Evolutionary conservation across 139 green algal genomes (phyloP), one percentile per base, ranked within the genome.

Genomic region (Bryopsis sp.): DNA sequence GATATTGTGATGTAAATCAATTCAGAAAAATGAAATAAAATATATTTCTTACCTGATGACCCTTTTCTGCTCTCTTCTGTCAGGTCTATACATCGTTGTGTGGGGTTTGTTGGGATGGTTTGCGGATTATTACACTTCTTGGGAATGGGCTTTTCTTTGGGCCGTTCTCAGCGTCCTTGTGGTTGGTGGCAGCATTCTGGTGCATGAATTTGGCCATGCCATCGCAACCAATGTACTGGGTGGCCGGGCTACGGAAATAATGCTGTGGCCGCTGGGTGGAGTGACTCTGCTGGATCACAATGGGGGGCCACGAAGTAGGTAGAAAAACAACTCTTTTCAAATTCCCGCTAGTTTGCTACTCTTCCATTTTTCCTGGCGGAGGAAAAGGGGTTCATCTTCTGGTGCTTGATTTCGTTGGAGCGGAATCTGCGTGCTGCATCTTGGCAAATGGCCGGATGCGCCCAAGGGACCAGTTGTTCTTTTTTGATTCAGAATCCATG

Each of bases 171-270:
- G 78, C 36, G 79, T 76, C 19, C 78, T 79, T 0, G 58, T 90
- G 26, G 74, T 92, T 57, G 73, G 89, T 36, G 26, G 60, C 3
- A 90, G 84, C 0, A 75, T 89, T 2, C 64, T 88, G 6, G 68
- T 88, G 0, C 83, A 91, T 47, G 83, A 90, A 73, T 68, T 89
- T 15, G 85, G 85, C 0, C 85, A 92, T 31, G 70, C 58, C 39
- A 43, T 73, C 36, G 79, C 76, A 0, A 63, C 77, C 1, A 54
- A 34, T 26, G 35, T 19, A 60, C 48, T 72, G 11, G 43, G 43
- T 11, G 43, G 15, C 11, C 15, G 19, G 15, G 43, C 19, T 54
- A 54, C 43, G 43, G 43, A 54, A 11, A 19, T 54, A 19, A 11
- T 54, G 15, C 11, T 54, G 11, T 54, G 43, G 86, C 87, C 87